These are phyloP conservation scores for Xylariaceae sp. DNA, from an alignment of 2,329 filamentous ascomycete species.

Conservation along the genomic window DNA sequence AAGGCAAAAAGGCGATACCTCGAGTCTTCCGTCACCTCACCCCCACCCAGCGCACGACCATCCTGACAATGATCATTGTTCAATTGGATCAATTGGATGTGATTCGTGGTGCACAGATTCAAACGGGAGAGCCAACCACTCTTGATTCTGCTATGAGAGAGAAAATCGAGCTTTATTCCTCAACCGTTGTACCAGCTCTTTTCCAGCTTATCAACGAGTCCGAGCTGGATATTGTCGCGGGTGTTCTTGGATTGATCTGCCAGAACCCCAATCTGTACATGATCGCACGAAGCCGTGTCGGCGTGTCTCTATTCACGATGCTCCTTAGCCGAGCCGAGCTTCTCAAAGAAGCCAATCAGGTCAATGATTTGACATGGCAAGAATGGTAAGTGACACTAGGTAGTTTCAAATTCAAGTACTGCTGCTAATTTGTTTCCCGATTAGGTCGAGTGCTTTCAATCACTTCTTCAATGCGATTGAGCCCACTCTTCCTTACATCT, in stretches of 20 bases:
- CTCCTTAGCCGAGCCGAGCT: constrained; percentile 91
- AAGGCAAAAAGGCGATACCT: constrained; percentile 94
- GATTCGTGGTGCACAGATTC: constrained; percentile 73
- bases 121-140: constrained; percentile 62
- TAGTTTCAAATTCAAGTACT: no score
- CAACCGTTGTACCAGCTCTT: constrained; percentile 83
- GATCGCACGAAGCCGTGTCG: constrained; percentile 83
- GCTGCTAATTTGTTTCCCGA: background rate
- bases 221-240: constrained; percentile 84
- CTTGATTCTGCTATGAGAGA: constrained; percentile 78
- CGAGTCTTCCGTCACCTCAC: constrained; percentile 92
- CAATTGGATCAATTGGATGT: constrained; percentile 92
- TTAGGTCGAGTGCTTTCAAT: constrained; percentile 75
- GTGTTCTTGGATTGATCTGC: constrained; percentile 79
- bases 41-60: constrained; percentile 88
- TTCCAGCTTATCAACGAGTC: constrained; percentile 90
- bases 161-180: constrained; percentile 86
- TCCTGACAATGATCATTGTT: constrained; percentile 92
- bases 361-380: constrained; percentile 69
- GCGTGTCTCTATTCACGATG: constrained; percentile 86
- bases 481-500: constrained; percentile 76
- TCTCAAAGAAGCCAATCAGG: constrained; percentile 73
- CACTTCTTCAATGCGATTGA: constrained; percentile 84
- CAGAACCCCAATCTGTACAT: constrained; percentile 76
- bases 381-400: constrained; percentile 63